phyloP scores from a whole-genome alignment of 371 early-diverging fungal genomes.

The Funneliformis caledonium region DNA sequence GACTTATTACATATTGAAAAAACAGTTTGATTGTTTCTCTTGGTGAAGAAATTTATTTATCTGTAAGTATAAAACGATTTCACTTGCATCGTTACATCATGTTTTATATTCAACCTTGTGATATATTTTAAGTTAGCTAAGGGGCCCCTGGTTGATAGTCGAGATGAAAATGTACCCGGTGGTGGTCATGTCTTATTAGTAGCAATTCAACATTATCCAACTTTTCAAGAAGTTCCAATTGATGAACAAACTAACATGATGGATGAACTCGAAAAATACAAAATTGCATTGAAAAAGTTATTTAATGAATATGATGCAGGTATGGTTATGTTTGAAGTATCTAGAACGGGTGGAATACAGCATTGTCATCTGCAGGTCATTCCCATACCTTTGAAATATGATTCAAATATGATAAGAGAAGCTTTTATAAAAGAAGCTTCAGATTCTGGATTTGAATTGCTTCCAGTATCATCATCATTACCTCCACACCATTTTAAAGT shows the following conservation, averaged over 20 bases:
- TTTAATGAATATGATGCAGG: conserved; percentile 58
- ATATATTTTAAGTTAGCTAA: conserved; percentile 58
- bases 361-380: conserved; percentile 75
- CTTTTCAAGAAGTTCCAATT: conserved; percentile 54
- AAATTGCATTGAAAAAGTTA: conserved; percentile 53
- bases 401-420: conserved; percentile 42
- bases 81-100: neutral
- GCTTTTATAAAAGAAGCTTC: conserved; percentile 49
- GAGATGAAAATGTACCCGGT: conserved; percentile 54
- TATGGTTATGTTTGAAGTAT: conserved; percentile 76
- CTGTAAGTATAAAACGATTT: conserved; percentile 41
- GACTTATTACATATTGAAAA: neutral
- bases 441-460: conserved; percentile 47
- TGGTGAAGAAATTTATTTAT: conserved; percentile 71
- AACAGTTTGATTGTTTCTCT: conserved; percentile 68
- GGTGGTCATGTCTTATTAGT: conserved; percentile 76
- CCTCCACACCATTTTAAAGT: conserved; percentile 62
- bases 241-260: conserved; percentile 52
- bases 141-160: conserved; percentile 63
- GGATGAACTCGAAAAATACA: conserved; percentile 66
- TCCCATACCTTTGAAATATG: conserved; percentile 46
- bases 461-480: conserved; percentile 47
- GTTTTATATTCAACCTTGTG: neutral
- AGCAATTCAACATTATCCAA: conserved; percentile 60
- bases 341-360: conserved; percentile 52